Conservation (phyloP, 495 filamentous ascomycete species). For the Xylaria sp. region DNA sequence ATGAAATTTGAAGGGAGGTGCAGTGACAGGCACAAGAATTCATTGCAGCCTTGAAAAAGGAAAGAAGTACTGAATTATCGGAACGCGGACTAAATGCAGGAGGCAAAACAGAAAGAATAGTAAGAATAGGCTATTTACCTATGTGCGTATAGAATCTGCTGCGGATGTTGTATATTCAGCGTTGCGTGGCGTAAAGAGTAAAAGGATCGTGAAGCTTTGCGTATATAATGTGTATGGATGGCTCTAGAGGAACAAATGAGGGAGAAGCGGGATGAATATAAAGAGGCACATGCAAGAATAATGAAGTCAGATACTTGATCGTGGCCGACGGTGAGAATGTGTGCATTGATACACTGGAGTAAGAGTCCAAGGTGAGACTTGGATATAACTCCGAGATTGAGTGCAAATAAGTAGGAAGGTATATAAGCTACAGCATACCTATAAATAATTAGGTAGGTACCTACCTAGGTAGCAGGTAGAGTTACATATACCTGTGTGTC, state of each 20-base stretch:
- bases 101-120: neutral
- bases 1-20: no score
- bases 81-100: neutral
- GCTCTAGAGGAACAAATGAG: neutral
- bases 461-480: no score
- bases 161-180: neutral
- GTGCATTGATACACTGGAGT: neutral
- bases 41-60: neutral
- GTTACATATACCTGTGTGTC: no score
- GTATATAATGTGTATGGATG: neutral
- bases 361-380: neutral
- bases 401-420: neutral
- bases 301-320: neutral
- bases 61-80: neutral
- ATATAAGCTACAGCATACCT: no score
- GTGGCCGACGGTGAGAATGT: neutral
- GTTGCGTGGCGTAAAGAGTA: neutral
- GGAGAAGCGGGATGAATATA: no score
- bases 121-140: no score
- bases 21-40: neutral
- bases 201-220: neutral
- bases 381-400: neutral
- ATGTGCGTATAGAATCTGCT: neutral
- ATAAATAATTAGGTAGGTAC: no score
- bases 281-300: no score